A percentile compares a stretch with the other conserved stretches of the same genome.
Evolutionary conservation across 495 filamentous ascomycete species (phyloP).

Genomic region (Penicillium canescens): DNA sequence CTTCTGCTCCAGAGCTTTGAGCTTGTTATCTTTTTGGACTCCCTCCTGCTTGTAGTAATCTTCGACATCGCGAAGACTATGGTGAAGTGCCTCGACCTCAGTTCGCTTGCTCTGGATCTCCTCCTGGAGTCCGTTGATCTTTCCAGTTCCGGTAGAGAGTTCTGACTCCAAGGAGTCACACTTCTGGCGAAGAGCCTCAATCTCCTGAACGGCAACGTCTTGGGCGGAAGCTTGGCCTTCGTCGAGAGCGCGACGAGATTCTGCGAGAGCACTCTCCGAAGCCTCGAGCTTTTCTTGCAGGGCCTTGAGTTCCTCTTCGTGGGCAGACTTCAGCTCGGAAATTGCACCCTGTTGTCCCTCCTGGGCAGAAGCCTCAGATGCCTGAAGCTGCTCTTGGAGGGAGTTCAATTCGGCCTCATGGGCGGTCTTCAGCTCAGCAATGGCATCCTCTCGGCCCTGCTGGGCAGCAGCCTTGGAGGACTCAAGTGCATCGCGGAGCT

Average conservation of each 20-base stretch:
- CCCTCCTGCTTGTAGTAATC: slow-evolving; percentile 37
- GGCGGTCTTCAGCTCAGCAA: slow-evolving; percentile 37
- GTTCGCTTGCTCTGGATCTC: slow-evolving; percentile 42
- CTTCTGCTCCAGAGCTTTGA: slow-evolving; percentile 37
- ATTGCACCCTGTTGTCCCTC: slow-evolving; percentile 35
- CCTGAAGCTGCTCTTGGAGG: slow-evolving; percentile 31
- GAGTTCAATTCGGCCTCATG: slow-evolving; percentile 38
- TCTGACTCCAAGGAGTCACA: slow-evolving; percentile 41
- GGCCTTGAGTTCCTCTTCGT: slow-evolving; percentile 35
- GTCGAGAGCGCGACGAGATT: slow-evolving; percentile 37
- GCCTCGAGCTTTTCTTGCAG: slow-evolving; percentile 36
- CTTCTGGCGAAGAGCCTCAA: slow-evolving; percentile 43
- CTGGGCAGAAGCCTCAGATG: slow-evolving; percentile 30
- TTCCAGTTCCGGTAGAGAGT: slow-evolving; percentile 34
- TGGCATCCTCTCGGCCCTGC: slow-evolving; percentile 28
- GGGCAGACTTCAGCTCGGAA: slow-evolving; percentile 36
- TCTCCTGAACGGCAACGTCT: slow-evolving; percentile 39
- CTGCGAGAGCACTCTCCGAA: slow-evolving; percentile 33
- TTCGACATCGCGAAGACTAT: slow-evolving; percentile 36
- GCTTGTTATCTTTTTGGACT: slow-evolving; percentile 32
- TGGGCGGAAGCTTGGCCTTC: slow-evolving; percentile 37
- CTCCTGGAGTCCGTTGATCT: slow-evolving; percentile 44
- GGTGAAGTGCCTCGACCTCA: slow-evolving; percentile 37
- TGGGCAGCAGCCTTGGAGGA: slow-evolving; percentile 33
- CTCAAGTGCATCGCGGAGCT: slow-evolving; percentile 43